Conservation (phyloP, 768 basidiomycete species). For the Clathrus columnatus region DNA sequence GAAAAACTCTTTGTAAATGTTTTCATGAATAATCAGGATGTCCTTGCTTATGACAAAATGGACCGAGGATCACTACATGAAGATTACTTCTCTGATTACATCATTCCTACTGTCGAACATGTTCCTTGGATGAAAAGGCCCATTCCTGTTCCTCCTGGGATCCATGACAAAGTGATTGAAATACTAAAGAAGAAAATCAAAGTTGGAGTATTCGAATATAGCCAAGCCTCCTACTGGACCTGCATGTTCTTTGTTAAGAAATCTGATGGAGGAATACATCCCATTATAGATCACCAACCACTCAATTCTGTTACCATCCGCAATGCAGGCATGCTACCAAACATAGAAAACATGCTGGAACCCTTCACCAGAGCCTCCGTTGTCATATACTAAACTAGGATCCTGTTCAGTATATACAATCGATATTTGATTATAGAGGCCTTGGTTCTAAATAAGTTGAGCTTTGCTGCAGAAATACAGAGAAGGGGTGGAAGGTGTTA, state of each 20-base stretch:
- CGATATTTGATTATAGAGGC: too few species aligned
- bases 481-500: too few species aligned
- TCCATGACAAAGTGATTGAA: conserved; percentile 15
- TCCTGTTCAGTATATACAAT: too few species aligned
- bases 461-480: too few species aligned
- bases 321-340: conserved; percentile 29
- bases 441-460: too few species aligned
- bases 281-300: conserved; percentile 20
- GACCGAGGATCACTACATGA: conserved; percentile 12
- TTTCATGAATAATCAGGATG: conserved; percentile 12
- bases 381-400: too few species aligned
- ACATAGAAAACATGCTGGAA: too few species aligned
- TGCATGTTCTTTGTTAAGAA: conserved; percentile 32
- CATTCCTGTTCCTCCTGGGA: conserved; percentile 24
- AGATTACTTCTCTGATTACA: conserved; percentile 26
- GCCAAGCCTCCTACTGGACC: conserved; percentile 24
- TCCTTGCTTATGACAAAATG: conserved; percentile 16
- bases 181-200: conserved; percentile 20
- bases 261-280: conserved; percentile 17
- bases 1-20: conserved; percentile 10
- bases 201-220: conserved; percentile 19
- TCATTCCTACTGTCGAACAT: conserved; percentile 29
- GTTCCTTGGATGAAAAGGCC: conserved; percentile 25
- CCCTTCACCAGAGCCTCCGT: too few species aligned
- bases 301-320: conserved; percentile 30